Base-by-base conservation (phyloP, 2,329 filamentous ascomycete genomes). In the Colletotrichum karsti region DNA sequence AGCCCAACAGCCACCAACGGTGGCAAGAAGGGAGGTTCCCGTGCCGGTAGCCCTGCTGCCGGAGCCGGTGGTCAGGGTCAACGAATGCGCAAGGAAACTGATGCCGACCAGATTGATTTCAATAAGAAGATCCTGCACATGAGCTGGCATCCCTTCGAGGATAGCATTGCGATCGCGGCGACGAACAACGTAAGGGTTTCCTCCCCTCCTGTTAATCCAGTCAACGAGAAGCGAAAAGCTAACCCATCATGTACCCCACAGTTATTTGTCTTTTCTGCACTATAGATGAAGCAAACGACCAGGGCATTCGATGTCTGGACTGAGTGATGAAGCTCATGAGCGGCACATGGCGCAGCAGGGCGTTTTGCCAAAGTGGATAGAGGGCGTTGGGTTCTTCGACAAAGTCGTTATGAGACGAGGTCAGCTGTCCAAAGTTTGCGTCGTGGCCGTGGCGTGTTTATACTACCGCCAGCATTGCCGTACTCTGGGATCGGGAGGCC, bases 61-160 rank as follows among this genome's bases (percentile, higher is more conserved):
- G 90, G 90, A 57, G 85, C 88, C 48, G 66, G 66, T 24, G 56
- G 67, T 5, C 93, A 95, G 77, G 94, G 94, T 64, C 94, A 96
- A 78, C 90, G 96, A 74, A 98, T 99, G 96, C 92, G 95, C 77
- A 98, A 98, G 84, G 96, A 99, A 85, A 99, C 96, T 59, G 96
- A 99, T 81, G 96, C 96, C 66, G 95, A 99, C 81, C 95, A 98
- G 84, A 98, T 98, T 81, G 96, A 99, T 82, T 99, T 98, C 83
- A 98, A 98, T 88, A 99, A 98, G 89, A 99, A 99, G 89, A 99
- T 99, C 76, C 81, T 99, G 78, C 96, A 99, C 81, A 99, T 99
- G 96, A 98, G 95, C 84, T 99, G 96, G 96, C 96, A 99, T 90
- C 96, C 96, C 54, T 98, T 97, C 76, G 96, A 99, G 83, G 95